Evolutionary conservation across 2,329 filamentous ascomycete genomes (phyloP), one percentile per base, ranked within the genome.

Genomic region (Hypoxylon sp.): DNA sequence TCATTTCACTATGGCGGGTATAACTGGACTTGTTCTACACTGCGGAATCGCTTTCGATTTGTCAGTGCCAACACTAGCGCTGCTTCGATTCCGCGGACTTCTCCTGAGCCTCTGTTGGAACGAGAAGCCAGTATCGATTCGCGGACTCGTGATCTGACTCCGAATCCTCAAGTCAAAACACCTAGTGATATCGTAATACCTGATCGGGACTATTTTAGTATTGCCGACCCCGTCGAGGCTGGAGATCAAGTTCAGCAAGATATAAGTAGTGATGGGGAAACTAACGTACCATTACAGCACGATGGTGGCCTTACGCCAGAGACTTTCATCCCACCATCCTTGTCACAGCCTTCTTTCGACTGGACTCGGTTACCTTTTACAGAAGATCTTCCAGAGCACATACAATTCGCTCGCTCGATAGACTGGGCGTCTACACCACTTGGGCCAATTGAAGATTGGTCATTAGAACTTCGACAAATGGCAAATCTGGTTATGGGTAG

Each of bases 401-500:
- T 95, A 51, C 87, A 86, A 59, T 92, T 95, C 72, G 90, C 91
- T 17, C 87, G 91, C 39, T 89, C 87, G 42, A 79, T 91, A 37
- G 90, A 94, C 77, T 97, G 93, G 93, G 86, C 86, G 1, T 82
- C 86, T 0, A 96, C 93, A 1, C 82, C 90, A 3, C 82, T 96
- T 1, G 93, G 93, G 0, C 91, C 92, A 0, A 93, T 96, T 19
- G 90, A 92, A 69, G 81, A 84, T 52, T 97, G 93, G 92, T 82
- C 86, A 0, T 81, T 87, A 31, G 91, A 94, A 73, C 81, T 96
- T 53, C 87, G 93, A 59, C 88, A 89, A 69, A 93, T 94, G 90
- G 91, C 92, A 54, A 95, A 94, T 77, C 80, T 95, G 47, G 89
- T 97, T 73, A 94, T 96, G 92, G 91, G 88, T 13, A 91, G 88